These are phyloP conservation scores for Paraphaeosphaeria minitans DNA, from an alignment of 2,329 filamentous ascomycete species.

Conservation along the genomic window DNA sequence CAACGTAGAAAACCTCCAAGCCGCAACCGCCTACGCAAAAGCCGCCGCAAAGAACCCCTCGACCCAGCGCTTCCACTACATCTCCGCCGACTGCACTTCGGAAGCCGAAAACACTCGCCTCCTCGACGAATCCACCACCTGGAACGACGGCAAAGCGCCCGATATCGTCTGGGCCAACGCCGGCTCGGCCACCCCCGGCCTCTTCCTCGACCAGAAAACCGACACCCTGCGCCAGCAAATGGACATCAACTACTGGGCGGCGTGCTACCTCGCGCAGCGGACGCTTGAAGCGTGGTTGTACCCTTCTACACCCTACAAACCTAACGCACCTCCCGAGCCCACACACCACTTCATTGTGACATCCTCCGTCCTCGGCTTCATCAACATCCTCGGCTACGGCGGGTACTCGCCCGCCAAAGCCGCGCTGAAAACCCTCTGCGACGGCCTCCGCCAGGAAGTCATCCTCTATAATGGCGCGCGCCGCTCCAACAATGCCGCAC, in stretches of 20 bases:
- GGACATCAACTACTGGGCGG: conserved; percentile 91
- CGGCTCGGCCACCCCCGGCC: conserved; percentile 72
- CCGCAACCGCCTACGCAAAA: conserved; percentile 70
- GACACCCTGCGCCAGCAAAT: conserved; percentile 75
- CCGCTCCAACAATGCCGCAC: conserved; percentile 30
- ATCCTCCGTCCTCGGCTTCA: conserved; percentile 74
- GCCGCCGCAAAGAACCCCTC: conserved; percentile 67
- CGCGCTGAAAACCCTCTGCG: conserved; percentile 80
- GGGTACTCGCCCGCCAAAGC: conserved; percentile 85
- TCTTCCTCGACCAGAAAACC: conserved; percentile 77
- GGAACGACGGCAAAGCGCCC: conserved; percentile 75
- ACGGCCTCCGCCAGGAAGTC: conserved; percentile 82
- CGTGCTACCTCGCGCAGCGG: conserved; percentile 83
- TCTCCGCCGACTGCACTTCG: conserved; percentile 80
- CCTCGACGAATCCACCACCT: conserved; percentile 72
- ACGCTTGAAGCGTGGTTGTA: conserved; percentile 76
- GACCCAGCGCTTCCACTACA: conserved; percentile 79
- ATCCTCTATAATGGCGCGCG: conserved; percentile 77
- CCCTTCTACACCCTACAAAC: conserved; percentile 42
- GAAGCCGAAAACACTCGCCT: conserved; percentile 72
- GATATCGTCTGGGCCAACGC: conserved; percentile 94
- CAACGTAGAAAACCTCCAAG: conserved; percentile 73
- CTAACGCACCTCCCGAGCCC: conserved; percentile 36
- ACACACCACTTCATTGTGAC: conserved; percentile 87
- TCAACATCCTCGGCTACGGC: conserved; percentile 78